phyloP scores from a whole-genome alignment of 1,284 basidiomycete genomes.

The Cutaneotrichosporon sp. region DNA sequence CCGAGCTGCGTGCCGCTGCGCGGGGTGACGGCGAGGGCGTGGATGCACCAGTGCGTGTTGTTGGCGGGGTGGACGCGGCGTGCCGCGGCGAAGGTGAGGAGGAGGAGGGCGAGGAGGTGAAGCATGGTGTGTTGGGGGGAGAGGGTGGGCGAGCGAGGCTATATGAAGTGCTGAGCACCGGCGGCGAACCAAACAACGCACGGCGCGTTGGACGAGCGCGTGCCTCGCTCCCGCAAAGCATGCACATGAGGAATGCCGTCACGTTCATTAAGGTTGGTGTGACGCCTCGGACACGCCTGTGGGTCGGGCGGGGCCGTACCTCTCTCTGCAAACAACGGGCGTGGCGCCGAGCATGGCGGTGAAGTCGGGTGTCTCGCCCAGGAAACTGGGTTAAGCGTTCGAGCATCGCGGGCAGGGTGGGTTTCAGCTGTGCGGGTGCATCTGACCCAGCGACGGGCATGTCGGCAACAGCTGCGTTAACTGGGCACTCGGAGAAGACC shows the following conservation, averaged over 20 bases:
- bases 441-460: too few relatives aligned
- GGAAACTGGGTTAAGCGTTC: too few relatives aligned
- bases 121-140: not conserved
- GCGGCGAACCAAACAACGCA: not conserved
- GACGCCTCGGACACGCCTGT: not conserved
- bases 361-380: too few relatives aligned
- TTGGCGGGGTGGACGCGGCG: not conserved
- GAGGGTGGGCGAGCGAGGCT: not conserved
- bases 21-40: not conserved
- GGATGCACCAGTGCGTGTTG: slow-evolving; percentile 1
- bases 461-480: too few relatives aligned
- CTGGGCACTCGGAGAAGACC: too few relatives aligned
- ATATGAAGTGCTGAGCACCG: too few relatives aligned
- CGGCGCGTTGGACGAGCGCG: too few relatives aligned
- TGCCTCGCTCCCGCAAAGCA: not conserved
- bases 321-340: not conserved
- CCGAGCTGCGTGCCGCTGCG: slow-evolving; percentile 1
- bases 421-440: too few relatives aligned
- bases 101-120: not conserved
- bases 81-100: not conserved
- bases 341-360: too few relatives aligned
- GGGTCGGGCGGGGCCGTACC: not conserved
- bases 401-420: too few relatives aligned
- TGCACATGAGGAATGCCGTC: not conserved
- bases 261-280: slow-evolving; percentile 1